These are phyloP conservation scores for Citrus mangshanensis DNA, from an alignment of 345 rosid genomes.

Conservation along the genomic window DNA sequence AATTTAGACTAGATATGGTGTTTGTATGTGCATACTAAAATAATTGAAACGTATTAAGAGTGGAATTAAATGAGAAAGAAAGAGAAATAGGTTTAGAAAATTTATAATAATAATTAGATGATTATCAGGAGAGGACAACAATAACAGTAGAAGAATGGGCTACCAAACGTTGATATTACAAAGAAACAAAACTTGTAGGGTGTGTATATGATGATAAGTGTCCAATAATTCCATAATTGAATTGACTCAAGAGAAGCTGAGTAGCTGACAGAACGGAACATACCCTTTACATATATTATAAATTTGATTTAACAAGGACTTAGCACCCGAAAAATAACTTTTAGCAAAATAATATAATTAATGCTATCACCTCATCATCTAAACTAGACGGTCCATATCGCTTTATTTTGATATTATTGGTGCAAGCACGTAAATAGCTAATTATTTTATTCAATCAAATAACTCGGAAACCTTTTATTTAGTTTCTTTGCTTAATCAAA, in stretches of 20 bases:
- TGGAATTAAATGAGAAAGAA: too few species aligned
- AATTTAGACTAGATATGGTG: too few species aligned
- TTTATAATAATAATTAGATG: too few species aligned
- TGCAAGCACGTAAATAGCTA: neutral
- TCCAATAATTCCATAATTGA: constrained; percentile 13
- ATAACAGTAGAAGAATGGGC: neutral
- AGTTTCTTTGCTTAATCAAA: neutral
- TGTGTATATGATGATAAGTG: neutral
- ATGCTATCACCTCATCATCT: constrained; percentile 9
- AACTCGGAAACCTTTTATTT: neutral
- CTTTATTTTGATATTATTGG: neutral
- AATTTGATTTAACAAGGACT: neutral
- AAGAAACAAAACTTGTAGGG: neutral
- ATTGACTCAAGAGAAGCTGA: neutral
- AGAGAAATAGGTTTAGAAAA: too few species aligned
- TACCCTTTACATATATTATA: neutral
- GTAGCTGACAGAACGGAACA: neutral
- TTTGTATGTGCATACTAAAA: too few species aligned
- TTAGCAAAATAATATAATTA: neutral
- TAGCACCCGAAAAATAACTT: neutral
- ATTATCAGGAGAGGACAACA: too few species aligned
- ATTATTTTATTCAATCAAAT: neutral
- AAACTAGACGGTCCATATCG: neutral
- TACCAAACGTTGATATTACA: constrained; percentile 12
- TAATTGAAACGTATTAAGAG: too few species aligned